phyloP scores from a whole-genome alignment of 2,329 filamentous ascomycete genomes.

The Hypoxylon sp. region DNA sequence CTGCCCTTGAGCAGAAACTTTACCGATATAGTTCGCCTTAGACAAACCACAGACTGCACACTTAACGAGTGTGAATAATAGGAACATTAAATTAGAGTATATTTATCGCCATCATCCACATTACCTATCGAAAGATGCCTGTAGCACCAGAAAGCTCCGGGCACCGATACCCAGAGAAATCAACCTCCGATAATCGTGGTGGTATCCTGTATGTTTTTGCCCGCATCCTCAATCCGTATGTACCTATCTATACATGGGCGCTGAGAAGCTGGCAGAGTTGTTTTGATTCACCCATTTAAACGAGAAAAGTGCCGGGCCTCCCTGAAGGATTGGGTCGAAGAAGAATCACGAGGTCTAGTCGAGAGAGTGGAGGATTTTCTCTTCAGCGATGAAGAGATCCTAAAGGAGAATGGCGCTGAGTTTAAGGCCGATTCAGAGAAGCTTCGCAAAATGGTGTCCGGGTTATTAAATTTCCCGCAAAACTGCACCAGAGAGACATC shows the following conservation, averaged over 20 bases:
- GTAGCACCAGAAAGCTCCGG: not conserved
- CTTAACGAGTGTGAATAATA: not conserved
- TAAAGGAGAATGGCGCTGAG: not conserved
- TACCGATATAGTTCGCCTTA: not conserved
- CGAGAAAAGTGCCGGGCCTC: not conserved
- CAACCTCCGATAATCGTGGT: not conserved
- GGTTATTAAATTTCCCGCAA: not conserved
- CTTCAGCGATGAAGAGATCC: not conserved
- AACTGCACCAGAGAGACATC: not conserved
- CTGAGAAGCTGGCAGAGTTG: not conserved
- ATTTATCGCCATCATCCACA: not conserved
- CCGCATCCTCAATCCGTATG: not conserved
- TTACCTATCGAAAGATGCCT: not conserved
- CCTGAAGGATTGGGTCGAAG: not conserved
- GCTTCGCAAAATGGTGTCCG: not conserved
- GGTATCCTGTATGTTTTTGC: not conserved
- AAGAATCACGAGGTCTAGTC: not conserved
- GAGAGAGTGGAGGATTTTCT: not conserved
- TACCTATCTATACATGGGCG: not conserved
- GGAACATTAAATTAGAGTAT: not conserved
- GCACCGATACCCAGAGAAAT: not conserved
- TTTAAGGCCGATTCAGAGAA: not conserved
- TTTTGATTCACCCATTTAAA: not conserved
- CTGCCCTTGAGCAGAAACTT: not conserved
- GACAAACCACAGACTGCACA: not conserved